Evolutionary conservation across 495 filamentous ascomycete genomes (phyloP).

Genomic region (Staphylotrichum tortipilum): DNA sequence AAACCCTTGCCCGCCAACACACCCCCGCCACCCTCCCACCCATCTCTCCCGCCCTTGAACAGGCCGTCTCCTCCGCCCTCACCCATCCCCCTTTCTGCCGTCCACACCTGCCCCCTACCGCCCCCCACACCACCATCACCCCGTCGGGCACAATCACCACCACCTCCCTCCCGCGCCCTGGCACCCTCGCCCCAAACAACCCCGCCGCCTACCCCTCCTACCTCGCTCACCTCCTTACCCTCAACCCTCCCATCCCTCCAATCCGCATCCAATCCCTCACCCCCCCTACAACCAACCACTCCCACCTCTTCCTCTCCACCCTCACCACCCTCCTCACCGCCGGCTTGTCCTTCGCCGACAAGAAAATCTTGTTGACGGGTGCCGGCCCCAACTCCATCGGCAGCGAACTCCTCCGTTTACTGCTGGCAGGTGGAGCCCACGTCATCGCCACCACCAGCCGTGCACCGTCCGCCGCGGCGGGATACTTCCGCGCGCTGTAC

Average conservation of each 20-base stretch:
- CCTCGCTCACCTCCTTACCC: not conserved
- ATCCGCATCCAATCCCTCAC: not conserved
- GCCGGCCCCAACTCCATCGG: conserved; percentile 94
- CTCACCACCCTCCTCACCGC: conserved; percentile 68
- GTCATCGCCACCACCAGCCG: conserved; percentile 85
- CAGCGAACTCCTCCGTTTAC: conserved; percentile 78
- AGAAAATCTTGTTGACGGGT: conserved; percentile 90
- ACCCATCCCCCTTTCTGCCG: not conserved
- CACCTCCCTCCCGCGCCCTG: not conserved
- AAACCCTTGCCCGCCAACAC: not conserved
- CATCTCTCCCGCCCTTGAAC: not conserved
- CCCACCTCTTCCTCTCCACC: conserved; percentile 73
- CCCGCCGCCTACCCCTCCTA: not conserved
- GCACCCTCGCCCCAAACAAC: not conserved
- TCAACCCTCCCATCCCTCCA: not conserved
- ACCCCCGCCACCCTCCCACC: not conserved
- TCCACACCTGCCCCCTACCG: not conserved
- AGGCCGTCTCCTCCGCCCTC: not conserved
- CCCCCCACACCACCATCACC: not conserved
- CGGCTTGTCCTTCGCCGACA: conserved; percentile 83
- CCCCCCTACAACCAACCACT: conserved; percentile 84
- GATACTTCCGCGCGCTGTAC: conserved; percentile 94
- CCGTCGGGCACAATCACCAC: not conserved
- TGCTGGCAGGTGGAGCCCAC: conserved; percentile 85
- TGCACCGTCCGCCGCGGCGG: conserved; percentile 81